Evolutionary conservation across 768 basidiomycete species (phyloP), one percentile per base, ranked within the genome.

Genomic region (Pholiota microspora): DNA sequence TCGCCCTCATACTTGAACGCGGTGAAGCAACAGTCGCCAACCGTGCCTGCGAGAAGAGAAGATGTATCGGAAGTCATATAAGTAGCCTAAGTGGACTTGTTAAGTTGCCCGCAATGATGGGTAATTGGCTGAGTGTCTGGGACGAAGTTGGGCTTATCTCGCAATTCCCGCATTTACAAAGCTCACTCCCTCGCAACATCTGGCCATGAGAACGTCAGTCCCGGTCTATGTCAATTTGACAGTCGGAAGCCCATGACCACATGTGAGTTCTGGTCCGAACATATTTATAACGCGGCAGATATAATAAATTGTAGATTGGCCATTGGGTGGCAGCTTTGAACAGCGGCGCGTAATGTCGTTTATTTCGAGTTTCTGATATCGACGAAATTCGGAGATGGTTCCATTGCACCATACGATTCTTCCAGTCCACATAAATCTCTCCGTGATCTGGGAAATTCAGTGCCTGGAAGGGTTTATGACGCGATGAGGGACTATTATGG

Each of bases 1-100:
- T 70, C 72, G 2, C 85, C 84, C 3, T 66, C 59, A 63, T 86
- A 83, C 38, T 78, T 73, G 5, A 86, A 76, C 12, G 73, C 75
- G 40, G 67, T 72, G 59, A 81, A 72, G 65, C 85, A 87, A 58
- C 77, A 76, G 27, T 83, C 80, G 38, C 77, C 76, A 16, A 74
- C 73, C 27, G 77, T 70, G 23, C 70, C 70, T 51, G 81, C 74
- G 49, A 82, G 69, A 15, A 70, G 61, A 32, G 67, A 58, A 4
- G 70, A 69, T 12, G 60, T 54, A 31, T 54, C 57, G 23, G 57
- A 28, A 25, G 56, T 53, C 24, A 57, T 35, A 54, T 54, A 58
- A 5, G 8, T 18, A 36, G 38, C n/a, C n/a, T 5, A 35, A n/a
- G n/a, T n/a, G n/a, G n/a, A 12, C 15, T 7, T 36, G 35, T n/a